These are phyloP conservation scores for Raphanus sativus DNA, from an alignment of 345 rosid genomes.

Conservation along the genomic window DNA sequence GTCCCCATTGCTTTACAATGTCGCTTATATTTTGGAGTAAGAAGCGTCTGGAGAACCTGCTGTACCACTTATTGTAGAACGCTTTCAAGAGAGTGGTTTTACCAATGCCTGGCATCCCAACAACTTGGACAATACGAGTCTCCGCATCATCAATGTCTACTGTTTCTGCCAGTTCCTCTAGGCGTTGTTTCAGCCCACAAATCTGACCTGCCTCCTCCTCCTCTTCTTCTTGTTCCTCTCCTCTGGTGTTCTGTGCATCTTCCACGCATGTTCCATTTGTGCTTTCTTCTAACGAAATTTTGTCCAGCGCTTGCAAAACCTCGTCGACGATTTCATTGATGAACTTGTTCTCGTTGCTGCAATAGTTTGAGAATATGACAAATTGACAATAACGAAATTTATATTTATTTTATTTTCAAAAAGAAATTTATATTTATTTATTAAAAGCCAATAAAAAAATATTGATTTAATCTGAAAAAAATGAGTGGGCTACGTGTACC, in stretches of 20 bases:
- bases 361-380: not conserved
- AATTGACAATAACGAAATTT: no score
- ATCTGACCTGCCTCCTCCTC: not conserved
- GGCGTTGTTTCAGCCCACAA: conserved; percentile 16
- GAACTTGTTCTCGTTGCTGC: not conserved
- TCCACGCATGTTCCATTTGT: not conserved
- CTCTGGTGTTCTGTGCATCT: not conserved
- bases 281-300: not conserved
- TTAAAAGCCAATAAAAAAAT: not conserved
- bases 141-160: not conserved
- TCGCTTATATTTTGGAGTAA: conserved; percentile 9
- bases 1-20: not conserved
- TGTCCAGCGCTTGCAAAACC: not conserved
- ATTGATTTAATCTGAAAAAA: not conserved
- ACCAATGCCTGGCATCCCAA: conserved; percentile 19
- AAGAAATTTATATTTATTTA: no score
- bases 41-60: not conserved
- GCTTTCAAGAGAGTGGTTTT: conserved; percentile 4
- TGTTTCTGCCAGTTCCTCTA: conserved; percentile 2
- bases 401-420: no score
- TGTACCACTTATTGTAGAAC: not conserved
- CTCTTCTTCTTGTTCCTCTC: not conserved
- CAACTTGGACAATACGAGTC: conserved; percentile 16
- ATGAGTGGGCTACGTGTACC: not conserved
- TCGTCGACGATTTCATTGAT: not conserved